Percentiles rank a stretch among this genome's conserved stretches.
Conservation (phyloP, 176 grass and related monocot species). For the Avena eriantha region DNA sequence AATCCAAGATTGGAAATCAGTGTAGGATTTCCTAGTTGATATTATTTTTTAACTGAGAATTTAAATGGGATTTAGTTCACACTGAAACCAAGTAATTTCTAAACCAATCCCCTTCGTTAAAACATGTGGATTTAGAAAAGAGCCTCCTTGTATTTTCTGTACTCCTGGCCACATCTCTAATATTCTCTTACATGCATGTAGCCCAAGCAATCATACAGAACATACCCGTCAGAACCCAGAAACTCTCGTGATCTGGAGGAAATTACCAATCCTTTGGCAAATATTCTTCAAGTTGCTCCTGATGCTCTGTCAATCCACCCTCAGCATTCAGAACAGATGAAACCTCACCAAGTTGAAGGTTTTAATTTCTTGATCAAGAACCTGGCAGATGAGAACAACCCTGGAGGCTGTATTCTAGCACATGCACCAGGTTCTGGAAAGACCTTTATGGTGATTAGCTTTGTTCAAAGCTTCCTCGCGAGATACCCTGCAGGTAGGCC, state of each 20-base stretch:
- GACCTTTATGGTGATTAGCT: conserved; percentile 88
- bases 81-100: neutral
- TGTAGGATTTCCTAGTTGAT: no score
- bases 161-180: conserved; percentile 21
- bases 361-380: conserved; percentile 86
- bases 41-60: neutral
- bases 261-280: conserved; percentile 32
- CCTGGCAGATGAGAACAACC: conserved; percentile 71
- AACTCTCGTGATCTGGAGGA: conserved; percentile 40
- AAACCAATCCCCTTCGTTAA: neutral
- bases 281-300: conserved; percentile 36
- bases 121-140: neutral
- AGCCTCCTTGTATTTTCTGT: conserved; percentile 6
- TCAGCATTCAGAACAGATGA: conserved; percentile 73
- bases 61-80: neutral
- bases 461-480: conserved; percentile 79
- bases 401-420: conserved; percentile 90
- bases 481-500: conserved; percentile 70
- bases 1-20: no score
- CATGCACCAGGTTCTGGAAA: conserved; percentile 92
- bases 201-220: conserved; percentile 53
- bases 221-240: conserved; percentile 33
- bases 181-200: conserved; percentile 32
- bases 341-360: conserved; percentile 82
- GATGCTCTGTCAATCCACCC: conserved; percentile 56